Evolutionary conservation across 768 basidiomycete genomes (phyloP), one percentile per base, ranked within the genome.

Genomic region (Candolleomyces aberdarensis): DNA sequence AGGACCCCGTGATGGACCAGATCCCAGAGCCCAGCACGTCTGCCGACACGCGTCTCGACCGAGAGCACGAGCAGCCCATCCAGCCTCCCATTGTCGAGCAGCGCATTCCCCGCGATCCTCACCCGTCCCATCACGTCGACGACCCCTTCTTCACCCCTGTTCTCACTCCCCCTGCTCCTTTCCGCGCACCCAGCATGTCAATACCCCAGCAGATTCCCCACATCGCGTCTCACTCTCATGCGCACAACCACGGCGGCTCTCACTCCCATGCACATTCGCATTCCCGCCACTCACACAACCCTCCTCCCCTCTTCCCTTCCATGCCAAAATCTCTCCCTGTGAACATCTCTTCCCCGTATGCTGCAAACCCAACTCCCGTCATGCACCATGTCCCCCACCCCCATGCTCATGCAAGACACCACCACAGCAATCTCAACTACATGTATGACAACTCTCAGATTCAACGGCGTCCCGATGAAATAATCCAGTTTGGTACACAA

Each of bases 361-460:
- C 82, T 14, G 71, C 80, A 14, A 69, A 55, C 17, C 52, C 59
- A 9, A 6, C 54, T 5, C 14, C 78, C 5, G 68, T 79, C 22
- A 88, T 92, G 87, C 89, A 91, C 66, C 90, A 91, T 64, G 87
- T 91, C 49, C 87, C 89, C 1, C 89, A 91, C 64, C 88, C 89
- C 1, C 89, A 91, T 60, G 87, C 88, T 0, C 89, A 91, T 65
- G 85, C 89, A 0, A 82, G 88, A 39, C 87, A 89, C 63, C 89
- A 87, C 63, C 86, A 87, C 66, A 80, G 83, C 3, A 78, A 80
- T 61, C 63, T 86, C 63, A 63, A 72, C 60, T 81, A 81, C 60
- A 66, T 77, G n/a, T 75, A 76, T 57, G 63, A 67, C 58, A 62
- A 70, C 56, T 59, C 68, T 70, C 79, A 80, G 41, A 73, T 79